Percentiles rank a stretch among this genome's conserved stretches.
These are phyloP conservation scores for Aegilops bicornis DNA, from an alignment of 176 grass and related monocot species.

Conservation along the genomic window DNA sequence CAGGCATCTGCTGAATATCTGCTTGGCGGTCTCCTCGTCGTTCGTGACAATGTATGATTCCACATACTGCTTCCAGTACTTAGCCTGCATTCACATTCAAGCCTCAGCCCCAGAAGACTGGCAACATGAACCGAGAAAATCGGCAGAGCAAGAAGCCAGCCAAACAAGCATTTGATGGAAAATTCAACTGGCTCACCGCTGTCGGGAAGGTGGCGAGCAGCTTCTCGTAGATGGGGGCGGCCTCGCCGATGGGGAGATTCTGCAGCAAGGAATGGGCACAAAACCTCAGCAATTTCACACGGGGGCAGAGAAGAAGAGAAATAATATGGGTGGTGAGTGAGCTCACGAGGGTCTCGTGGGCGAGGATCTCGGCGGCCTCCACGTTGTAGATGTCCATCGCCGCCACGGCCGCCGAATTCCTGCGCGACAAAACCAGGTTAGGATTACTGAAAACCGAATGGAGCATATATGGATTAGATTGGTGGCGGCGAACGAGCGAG, in stretches of 20 bases:
- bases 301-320: neutral
- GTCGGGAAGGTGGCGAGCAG: slow-evolving; percentile 83
- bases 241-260: slow-evolving; percentile 71
- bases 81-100: slow-evolving; percentile 43
- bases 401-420: neutral
- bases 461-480: neutral
- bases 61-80: slow-evolving; percentile 98
- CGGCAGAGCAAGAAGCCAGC: too few species aligned
- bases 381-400: slow-evolving; percentile 69
- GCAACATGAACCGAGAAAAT: neutral
- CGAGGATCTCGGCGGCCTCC: slow-evolving; percentile 74
- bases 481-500: neutral
- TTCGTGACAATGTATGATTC: slow-evolving; percentile 78
- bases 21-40: slow-evolving; percentile 76
- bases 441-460: neutral
- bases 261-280: slow-evolving; percentile 23
- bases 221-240: slow-evolving; percentile 81
- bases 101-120: neutral
- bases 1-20: slow-evolving; percentile 93
- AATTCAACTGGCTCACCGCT: slow-evolving; percentile 43
- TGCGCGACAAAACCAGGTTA: neutral
- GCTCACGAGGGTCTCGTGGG: slow-evolving; percentile 72
- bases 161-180: neutral
- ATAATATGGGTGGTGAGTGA: neutral
- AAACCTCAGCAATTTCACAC: neutral